These are phyloP conservation scores for Tremella yokohamensis DNA, from an alignment of 768 basidiomycete species.

Conservation along the genomic window DNA sequence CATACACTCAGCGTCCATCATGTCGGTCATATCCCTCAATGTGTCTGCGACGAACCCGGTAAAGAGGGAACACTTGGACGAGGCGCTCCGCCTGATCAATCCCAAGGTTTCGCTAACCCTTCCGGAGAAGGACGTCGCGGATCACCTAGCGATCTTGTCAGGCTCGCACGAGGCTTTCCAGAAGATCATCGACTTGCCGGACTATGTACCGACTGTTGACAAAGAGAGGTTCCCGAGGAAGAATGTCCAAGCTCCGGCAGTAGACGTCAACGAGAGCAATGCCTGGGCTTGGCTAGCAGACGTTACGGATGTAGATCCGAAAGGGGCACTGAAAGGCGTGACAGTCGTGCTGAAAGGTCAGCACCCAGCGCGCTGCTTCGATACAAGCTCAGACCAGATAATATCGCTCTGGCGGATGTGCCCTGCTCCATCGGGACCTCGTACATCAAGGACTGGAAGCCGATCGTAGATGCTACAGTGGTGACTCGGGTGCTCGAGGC, in stretches of 20 bases:
- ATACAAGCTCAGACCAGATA: constrained; percentile 23
- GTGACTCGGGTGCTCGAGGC: constrained; percentile 54
- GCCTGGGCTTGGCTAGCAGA: constrained; percentile 22
- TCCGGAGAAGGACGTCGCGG: neutral
- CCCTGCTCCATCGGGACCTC: constrained; percentile 54
- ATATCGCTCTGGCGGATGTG: constrained; percentile 53
- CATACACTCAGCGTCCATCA: neutral
- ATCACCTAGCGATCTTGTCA: constrained; percentile 5
- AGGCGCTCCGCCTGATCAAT: too few relatives aligned
- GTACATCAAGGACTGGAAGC: constrained; percentile 46
- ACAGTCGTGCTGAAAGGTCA: constrained; percentile 46
- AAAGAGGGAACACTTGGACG: neutral
- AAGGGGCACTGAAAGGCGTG: constrained; percentile 32
- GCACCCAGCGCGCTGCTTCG: neutral
- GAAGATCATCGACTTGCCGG: neutral
- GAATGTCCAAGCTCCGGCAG: constrained; percentile 11
- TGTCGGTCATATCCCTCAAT: constrained; percentile 7
- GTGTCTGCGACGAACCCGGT: constrained; percentile 10
- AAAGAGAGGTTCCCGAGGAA: neutral
- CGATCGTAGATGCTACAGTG: constrained; percentile 53
- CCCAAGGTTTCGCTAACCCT: neutral
- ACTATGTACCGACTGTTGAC: constrained; percentile 9
- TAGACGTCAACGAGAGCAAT: constrained; percentile 15
- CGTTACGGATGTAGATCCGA: neutral
- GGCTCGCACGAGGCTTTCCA: neutral